Evolutionary conservation across 2,329 filamentous ascomycete species (phyloP), one percentile per base, ranked within the genome.

Genomic region (Arachnomyces sp.): DNA sequence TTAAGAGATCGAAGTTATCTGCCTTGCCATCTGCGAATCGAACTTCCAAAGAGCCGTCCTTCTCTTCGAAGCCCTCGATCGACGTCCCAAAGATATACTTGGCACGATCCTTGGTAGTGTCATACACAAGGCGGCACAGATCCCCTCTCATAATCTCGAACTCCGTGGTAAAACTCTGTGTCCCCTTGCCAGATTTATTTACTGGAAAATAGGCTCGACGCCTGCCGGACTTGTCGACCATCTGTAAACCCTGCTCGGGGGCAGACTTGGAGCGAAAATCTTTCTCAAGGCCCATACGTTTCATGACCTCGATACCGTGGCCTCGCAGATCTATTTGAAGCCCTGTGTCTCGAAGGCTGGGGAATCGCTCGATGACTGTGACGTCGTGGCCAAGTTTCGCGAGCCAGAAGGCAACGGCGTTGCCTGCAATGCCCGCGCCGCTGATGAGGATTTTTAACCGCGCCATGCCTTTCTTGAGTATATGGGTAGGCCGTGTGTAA

Each of bases 131-230:
- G 1, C 49, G 51, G 9, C 64, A 68, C 20, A 78, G 46, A 39
- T 76, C 70, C 0, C 70, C 73, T 7, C 74, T 59, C 64, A 77
- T 68, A 35, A 78, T 76, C 54, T 77, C 74, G 29, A 65, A 69
- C 15, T 77, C 73, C 0, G 59, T 63, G 0, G 70, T 71, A 16
- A 73, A 59, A 14, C 52, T 57, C 34, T 65, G 59, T 6, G 47
- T 18, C 2, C 57, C 56, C 28, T 56, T 43, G 41, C 29, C 69
- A 0, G 66, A 56, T 16, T 53, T 49, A 44, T 68, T 66, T 15
- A 58, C 58, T 4, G 52, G 52, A 40, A 76, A 67, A 15, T 55
- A 60, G 11, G 68, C 74, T 44, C 58, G 53, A 2, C 49, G 42
- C 2, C 48, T 51, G 31, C 68, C 67, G 0, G 51, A 46, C 0